These are phyloP conservation scores for Phytopythium montanum DNA, from an alignment of 352 stramenopile species.

Conservation along the genomic window DNA sequence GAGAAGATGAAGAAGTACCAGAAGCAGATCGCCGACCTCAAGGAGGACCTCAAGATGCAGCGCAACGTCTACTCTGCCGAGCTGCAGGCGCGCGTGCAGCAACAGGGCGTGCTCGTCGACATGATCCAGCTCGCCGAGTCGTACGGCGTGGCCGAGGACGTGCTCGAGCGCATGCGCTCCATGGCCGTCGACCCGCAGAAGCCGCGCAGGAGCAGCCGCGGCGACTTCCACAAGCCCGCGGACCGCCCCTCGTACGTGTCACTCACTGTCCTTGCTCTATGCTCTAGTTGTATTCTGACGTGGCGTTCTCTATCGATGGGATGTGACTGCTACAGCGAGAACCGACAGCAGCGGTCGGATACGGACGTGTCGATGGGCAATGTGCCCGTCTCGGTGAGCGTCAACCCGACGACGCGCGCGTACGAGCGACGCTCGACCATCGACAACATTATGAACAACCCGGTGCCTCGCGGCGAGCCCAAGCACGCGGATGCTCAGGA, in stretches of 20 bases:
- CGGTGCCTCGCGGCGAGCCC: slow-evolving; percentile 17
- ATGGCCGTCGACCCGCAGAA: slow-evolving; percentile 43
- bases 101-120: slow-evolving; percentile 42
- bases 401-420: slow-evolving; percentile 19
- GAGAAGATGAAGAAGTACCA: slow-evolving; percentile 91
- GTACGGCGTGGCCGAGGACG: slow-evolving; percentile 39
- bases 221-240: slow-evolving; percentile 7
- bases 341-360: slow-evolving; percentile 49
- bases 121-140: slow-evolving; percentile 55
- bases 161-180: slow-evolving; percentile 45
- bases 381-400: slow-evolving; percentile 55
- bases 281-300: not conserved
- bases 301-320: not conserved
- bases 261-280: not conserved
- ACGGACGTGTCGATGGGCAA: slow-evolving; percentile 55
- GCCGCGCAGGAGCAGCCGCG: slow-evolving; percentile 19
- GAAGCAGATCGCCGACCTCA: slow-evolving; percentile 77
- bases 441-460: slow-evolving; percentile 53
- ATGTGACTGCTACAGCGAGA: slow-evolving; percentile 9
- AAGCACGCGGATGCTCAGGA: not conserved
- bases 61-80: slow-evolving; percentile 76
- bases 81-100: slow-evolving; percentile 65
- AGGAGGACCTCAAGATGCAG: slow-evolving; percentile 80
- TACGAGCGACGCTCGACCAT: slow-evolving; percentile 39
- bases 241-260: slow-evolving; percentile 10